Percentiles rank a stretch among this genome's conserved stretches.
phyloP scores from a whole-genome alignment of 371 early-diverging fungal genomes.

The Mucor saturninus region DNA sequence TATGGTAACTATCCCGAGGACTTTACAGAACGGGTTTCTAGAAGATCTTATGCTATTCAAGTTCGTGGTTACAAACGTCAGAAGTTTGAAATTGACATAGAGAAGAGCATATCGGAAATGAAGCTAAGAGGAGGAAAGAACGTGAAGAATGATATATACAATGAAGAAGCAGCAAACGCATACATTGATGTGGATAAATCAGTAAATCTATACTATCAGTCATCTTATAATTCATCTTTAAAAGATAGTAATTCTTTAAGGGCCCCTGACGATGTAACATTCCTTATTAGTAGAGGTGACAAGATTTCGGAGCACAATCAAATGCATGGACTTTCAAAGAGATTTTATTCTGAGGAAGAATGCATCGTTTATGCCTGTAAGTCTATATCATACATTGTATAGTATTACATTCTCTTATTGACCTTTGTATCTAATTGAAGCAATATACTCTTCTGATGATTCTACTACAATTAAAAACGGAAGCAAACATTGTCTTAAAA shows the following conservation, averaged over 20 bases:
- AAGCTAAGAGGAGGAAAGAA: background rate
- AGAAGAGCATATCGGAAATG: background rate
- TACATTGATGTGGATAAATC: background rate
- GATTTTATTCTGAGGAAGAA: conserved; percentile 17
- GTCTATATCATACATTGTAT: background rate
- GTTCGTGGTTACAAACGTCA: background rate
- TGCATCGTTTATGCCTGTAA: conserved; percentile 22
- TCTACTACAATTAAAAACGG: background rate
- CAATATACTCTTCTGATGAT: conserved; percentile 5
- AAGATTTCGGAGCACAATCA: conserved; percentile 11
- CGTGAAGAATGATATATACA: conserved; percentile 2
- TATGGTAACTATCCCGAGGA: conserved; percentile 5
- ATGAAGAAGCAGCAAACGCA: background rate
- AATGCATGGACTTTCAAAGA: conserved; percentile 7
- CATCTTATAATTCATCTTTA: conserved; percentile 1
- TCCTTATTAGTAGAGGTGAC: conserved; percentile 1
- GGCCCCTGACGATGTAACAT: background rate
- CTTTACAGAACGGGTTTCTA: conserved; percentile 13
- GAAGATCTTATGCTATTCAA: conserved; percentile 12
- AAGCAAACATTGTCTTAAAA: background rate
- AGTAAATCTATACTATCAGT: background rate
- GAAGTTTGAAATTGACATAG: background rate
- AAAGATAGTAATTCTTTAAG: background rate
- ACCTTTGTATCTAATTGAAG: background rate
- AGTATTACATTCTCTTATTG: too few relatives aligned